A percentile compares a stretch with the other conserved stretches of the same genome.
Evolutionary conservation across 2,329 filamentous ascomycete genomes (phyloP).

Genomic region (Chaetomium olivaceum): DNA sequence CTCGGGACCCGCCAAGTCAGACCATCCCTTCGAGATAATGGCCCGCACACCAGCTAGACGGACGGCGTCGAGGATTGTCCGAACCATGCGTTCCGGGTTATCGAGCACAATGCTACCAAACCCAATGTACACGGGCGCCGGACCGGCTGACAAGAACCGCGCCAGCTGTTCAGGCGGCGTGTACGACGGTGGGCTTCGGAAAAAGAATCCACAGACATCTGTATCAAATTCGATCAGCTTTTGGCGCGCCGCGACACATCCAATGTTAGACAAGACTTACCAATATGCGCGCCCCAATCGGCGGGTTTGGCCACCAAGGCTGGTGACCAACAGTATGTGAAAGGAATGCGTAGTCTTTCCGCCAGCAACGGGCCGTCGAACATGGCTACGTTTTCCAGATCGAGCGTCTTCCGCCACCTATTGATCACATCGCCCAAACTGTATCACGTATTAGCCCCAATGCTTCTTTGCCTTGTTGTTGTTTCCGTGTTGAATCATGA

Average conservation of each 20-base stretch:
- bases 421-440: conserved; percentile 83
- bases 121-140: conserved; percentile 76
- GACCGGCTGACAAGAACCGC: conserved; percentile 65
- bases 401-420: conserved; percentile 72
- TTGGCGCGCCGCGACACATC: neutral
- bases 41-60: conserved; percentile 67
- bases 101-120: conserved; percentile 82
- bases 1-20: conserved; percentile 72
- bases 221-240: too few species aligned
- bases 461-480: too few species aligned
- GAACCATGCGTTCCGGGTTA: conserved; percentile 68
- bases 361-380: conserved; percentile 82
- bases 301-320: conserved; percentile 59
- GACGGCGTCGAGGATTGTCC: conserved; percentile 70
- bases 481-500: too few species aligned
- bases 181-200: conserved; percentile 66
- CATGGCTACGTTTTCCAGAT: conserved; percentile 73
- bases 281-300: conserved; percentile 61
- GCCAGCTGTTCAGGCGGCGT: conserved; percentile 65
- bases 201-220: conserved; percentile 74
- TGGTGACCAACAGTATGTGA: conserved; percentile 90
- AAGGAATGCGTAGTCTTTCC: conserved; percentile 72
- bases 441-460: neutral
- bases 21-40: conserved; percentile 84
- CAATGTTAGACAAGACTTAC: too few species aligned